Conservation (phyloP, 2,329 filamentous ascomycete genomes). For the Fusarium nanum region DNA sequence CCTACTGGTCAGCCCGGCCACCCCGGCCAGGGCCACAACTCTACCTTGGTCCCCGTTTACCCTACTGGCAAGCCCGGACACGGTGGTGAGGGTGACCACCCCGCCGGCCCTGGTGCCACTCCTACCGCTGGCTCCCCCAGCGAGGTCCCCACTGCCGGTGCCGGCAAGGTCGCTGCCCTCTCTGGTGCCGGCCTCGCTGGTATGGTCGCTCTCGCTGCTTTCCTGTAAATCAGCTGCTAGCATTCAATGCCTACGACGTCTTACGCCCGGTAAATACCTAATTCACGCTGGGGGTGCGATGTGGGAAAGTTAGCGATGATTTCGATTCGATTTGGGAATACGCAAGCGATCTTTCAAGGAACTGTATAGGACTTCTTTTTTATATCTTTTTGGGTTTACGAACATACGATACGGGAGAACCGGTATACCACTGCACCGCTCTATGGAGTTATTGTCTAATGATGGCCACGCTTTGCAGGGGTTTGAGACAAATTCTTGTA, state of each 20-base stretch:
- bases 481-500: constrained; percentile 44
- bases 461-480: constrained; percentile 49
- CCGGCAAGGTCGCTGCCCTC: constrained; percentile 66
- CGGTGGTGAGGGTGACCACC: constrained; percentile 23
- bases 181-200: constrained; percentile 70
- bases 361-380: constrained; percentile 52
- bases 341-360: constrained; percentile 44
- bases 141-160: constrained; percentile 64
- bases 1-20: not conserved
- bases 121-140: constrained; percentile 48
- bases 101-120: constrained; percentile 43
- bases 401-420: constrained; percentile 52
- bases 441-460: constrained; percentile 49
- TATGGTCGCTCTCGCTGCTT: constrained; percentile 69
- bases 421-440: constrained; percentile 48
- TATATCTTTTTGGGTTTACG: constrained; percentile 45
- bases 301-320: constrained; percentile 49
- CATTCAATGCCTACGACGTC: constrained; percentile 55
- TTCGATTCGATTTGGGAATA: constrained; percentile 41
- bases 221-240: constrained; percentile 64
- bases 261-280: constrained; percentile 56
- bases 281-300: constrained; percentile 52
- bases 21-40: constrained; percentile 53
- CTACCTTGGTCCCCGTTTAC: constrained; percentile 44
- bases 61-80: constrained; percentile 33